Evolutionary conservation across 768 basidiomycete genomes (phyloP), one percentile per base, ranked within the genome.

Genomic region (Leucocoprinus birnbaumii): DNA sequence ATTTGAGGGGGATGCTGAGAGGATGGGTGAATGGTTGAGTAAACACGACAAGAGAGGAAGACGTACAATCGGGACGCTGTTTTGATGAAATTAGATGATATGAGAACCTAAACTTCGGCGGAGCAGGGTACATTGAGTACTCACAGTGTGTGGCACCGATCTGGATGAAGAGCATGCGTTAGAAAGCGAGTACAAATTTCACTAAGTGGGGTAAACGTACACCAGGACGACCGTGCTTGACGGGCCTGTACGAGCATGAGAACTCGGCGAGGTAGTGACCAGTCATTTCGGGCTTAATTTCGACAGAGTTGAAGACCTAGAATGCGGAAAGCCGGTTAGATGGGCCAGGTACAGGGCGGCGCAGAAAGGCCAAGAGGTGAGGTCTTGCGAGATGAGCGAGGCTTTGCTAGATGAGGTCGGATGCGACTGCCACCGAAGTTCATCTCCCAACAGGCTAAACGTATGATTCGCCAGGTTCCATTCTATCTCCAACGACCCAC

Each of bases 221-320:
- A 93, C 96, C 96, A 66, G 97, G 95, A 66, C 96, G 94, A 84
- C 96, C 96, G 82, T 99, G 96, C 82, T 95, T 95, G 74, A 99
- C 96, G 66, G 96, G 96, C 70, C 89, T 84, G 89, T 97, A 98
- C 58, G 96, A 94, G 79, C 91, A 91, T 26, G 91, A 91, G 78
- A 91, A 92, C 78, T 99, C 97, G 60, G 82, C 97, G 69, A 98
- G 94, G 80, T 99, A 98, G 85, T 96, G 95, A 57, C 97, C 97
- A 60, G 90, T 92, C 97, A 99, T 99, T 76, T 99, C 97, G 62
- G 97, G 95, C 81, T 96, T 98, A 81, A 98, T 95, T 77, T 98
- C 96, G 60, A 98, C 94, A 41, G 93, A 87, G 80, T 93, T 94
- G 82, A 94, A 94, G 58, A 88, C 86, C 89, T 92, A 53, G 14